phyloP scores from a whole-genome alignment of 73 alveolate genomes.

The Tetrahymena malaccensis region DNA sequence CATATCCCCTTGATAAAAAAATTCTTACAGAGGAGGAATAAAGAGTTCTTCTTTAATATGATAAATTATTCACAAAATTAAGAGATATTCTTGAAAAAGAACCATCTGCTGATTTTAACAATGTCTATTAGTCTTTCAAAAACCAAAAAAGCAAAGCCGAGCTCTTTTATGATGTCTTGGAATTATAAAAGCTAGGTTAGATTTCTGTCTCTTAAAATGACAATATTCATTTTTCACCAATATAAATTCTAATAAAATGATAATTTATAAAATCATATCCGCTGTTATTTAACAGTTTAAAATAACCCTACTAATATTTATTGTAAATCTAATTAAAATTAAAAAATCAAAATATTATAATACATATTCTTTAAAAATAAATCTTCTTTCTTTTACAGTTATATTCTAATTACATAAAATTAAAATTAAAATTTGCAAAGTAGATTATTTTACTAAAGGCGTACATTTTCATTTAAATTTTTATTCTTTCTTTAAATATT shows the following conservation, averaged over 20 bases:
- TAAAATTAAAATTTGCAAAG: too few species aligned
- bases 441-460: too few species aligned
- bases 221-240: neutral
- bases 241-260: neutral
- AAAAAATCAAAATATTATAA: too few species aligned
- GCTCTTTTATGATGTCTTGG: neutral
- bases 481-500: too few species aligned
- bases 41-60: neutral
- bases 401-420: too few species aligned
- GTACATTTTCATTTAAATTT: too few species aligned
- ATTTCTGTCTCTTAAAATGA: neutral
- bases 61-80: neutral
- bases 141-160: neutral
- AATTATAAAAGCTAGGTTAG: neutral
- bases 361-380: too few species aligned
- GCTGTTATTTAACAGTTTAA: neutral
- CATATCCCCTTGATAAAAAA: neutral
- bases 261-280: neutral
- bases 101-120: neutral
- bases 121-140: neutral
- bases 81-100: neutral
- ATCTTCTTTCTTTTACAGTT: too few species aligned
- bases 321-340: too few species aligned
- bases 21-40: neutral
- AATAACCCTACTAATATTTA: too few species aligned